phyloP scores from a whole-genome alignment of 1,139 yeast genomes.

The Sugiyamaella sp. region DNA sequence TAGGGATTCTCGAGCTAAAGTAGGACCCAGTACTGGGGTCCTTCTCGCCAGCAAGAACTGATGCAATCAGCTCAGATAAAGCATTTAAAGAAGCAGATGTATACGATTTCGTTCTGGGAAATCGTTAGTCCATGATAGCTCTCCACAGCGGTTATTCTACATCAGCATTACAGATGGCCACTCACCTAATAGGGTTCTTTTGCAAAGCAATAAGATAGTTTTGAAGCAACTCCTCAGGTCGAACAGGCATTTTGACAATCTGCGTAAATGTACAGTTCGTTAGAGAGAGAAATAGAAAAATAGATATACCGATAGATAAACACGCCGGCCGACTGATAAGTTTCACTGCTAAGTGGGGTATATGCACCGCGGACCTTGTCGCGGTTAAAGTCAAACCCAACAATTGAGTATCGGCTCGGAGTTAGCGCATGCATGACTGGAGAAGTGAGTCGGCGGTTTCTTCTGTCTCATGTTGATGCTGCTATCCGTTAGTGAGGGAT shows the following conservation, averaged over 20 bases:
- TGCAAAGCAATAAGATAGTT: constrained; percentile 35
- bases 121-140: neutral
- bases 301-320: neutral
- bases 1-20: constrained; percentile 51
- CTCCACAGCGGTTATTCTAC: neutral
- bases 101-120: constrained; percentile 41
- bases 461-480: no score
- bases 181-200: constrained; percentile 36
- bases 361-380: constrained; percentile 1
- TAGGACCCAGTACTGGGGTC: constrained; percentile 43
- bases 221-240: constrained; percentile 23
- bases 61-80: constrained; percentile 43
- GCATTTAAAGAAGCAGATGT: constrained; percentile 46
- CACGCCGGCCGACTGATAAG: no score
- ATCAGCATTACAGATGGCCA: neutral
- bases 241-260: constrained; percentile 9
- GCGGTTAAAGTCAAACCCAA: constrained; percentile 14
- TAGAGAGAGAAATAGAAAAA: neutral
- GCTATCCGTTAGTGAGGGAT: no score
- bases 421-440: neutral
- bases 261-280: no score
- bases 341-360: neutral
- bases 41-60: constrained; percentile 44
- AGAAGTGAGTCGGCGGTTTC: neutral
- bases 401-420: constrained; percentile 3